Evolutionary conservation across 2,329 filamentous ascomycete genomes (phyloP).

Genomic region (Furcasterigmium furcatum): DNA sequence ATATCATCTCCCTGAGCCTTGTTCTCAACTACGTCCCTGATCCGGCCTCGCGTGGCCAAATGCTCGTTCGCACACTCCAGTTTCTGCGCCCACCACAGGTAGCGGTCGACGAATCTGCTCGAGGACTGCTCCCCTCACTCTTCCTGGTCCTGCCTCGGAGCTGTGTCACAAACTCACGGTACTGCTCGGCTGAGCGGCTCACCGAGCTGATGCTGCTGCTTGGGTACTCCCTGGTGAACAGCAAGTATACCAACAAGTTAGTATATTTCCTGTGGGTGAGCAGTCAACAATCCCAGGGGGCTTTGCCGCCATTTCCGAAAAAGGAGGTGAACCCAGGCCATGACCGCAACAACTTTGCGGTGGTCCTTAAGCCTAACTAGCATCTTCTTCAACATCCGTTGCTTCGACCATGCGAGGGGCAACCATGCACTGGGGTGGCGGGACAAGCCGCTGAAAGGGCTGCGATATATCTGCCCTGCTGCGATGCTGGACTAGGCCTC

Average conservation of each 20-base stretch:
- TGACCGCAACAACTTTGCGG: conserved; percentile 85
- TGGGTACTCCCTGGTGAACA: conserved; percentile 64
- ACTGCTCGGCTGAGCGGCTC: conserved; percentile 71
- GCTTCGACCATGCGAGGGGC: too few relatives aligned
- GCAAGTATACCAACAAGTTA: conserved; percentile 78
- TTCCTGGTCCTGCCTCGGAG: conserved; percentile 89
- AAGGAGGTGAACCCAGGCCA: conserved; percentile 72
- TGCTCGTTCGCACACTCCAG: conserved; percentile 72
- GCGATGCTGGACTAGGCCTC: too few relatives aligned
- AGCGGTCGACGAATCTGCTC: conserved; percentile 12
- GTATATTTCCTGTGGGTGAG: conserved; percentile 85
- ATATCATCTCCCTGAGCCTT: conserved; percentile 86
- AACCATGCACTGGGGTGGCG: too few relatives aligned
- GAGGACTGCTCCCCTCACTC: conserved; percentile 59
- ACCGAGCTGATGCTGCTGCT: conserved; percentile 71
- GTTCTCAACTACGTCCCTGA: conserved; percentile 94
- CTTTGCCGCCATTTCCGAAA: conserved; percentile 56
- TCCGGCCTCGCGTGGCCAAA: conserved; percentile 70
- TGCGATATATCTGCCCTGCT: too few relatives aligned
- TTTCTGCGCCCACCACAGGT: conserved; percentile 54
- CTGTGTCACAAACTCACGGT: conserved; percentile 87
- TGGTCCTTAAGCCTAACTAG: conserved; percentile 55
- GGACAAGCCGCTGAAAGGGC: too few relatives aligned
- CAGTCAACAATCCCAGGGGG: conserved; percentile 11
- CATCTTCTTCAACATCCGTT: too few relatives aligned